Percentiles rank a stretch among this genome's conserved stretches.
Evolutionary conservation across 805 yeast genomes (phyloP).

Genomic region (Kuraishia ogatae): DNA sequence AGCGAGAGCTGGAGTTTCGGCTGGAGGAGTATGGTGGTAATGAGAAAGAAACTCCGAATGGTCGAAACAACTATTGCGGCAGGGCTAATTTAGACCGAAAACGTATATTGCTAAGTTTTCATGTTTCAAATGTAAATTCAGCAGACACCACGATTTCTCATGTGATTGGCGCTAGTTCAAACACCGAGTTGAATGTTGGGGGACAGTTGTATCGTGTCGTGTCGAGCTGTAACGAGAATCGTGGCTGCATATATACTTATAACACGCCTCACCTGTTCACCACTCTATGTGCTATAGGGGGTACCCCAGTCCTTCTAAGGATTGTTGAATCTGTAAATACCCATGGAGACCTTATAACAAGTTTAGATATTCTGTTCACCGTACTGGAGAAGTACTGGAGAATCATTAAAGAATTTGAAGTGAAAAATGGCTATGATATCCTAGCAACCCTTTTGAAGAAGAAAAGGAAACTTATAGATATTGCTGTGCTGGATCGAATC

Average conservation of each 20-base stretch:
- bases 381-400: conserved; percentile 41
- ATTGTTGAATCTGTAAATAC: conserved; percentile 36
- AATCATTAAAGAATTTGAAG: conserved; percentile 47
- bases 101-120: not conserved
- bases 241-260: conserved; percentile 1
- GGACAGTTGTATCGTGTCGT: not conserved
- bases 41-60: not conserved
- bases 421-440: conserved; percentile 51
- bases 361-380: conserved; percentile 32
- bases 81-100: not conserved
- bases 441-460: conserved; percentile 43
- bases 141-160: not conserved
- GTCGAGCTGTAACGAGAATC: not conserved
- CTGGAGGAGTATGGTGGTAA: conserved; percentile 1
- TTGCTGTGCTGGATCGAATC: conserved; percentile 40
- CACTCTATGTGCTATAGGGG: conserved; percentile 37
- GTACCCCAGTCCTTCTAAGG: conserved; percentile 35
- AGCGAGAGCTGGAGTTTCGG: conserved; percentile 1
- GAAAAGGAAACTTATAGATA: conserved; percentile 28
- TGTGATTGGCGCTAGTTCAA: not conserved
- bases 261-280: not conserved
- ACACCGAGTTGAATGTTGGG: not conserved
- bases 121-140: not conserved
- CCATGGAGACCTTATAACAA: conserved; percentile 20
- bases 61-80: not conserved